These are phyloP conservation scores for Biscogniauxia mediterranea DNA, from an alignment of 2,329 filamentous ascomycete genomes.

Conservation along the genomic window DNA sequence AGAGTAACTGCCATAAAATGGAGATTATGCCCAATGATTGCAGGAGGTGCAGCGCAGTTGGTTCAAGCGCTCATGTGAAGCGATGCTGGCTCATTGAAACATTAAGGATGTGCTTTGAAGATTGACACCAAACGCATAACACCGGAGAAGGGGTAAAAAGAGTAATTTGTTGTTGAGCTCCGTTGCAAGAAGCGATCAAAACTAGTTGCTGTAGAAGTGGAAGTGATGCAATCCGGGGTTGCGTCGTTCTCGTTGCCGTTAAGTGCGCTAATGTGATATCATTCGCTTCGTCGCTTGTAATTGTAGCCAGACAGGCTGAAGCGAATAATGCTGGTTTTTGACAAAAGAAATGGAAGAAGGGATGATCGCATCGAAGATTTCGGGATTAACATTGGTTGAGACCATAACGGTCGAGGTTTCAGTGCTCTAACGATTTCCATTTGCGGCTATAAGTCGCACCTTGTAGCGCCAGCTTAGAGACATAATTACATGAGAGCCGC, in stretches of 20 bases:
- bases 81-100: constrained; percentile 32
- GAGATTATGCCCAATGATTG: constrained; percentile 5
- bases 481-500: constrained; percentile 49
- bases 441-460: constrained; percentile 8
- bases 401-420: constrained; percentile 2
- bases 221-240: constrained; percentile 17
- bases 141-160: constrained; percentile 20
- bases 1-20: background rate
- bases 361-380: constrained; percentile 29
- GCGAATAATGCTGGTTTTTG: constrained; percentile 29
- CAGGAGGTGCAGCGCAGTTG: constrained; percentile 2
- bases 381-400: constrained; percentile 13
- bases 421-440: constrained; percentile 2
- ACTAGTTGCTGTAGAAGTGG: constrained; percentile 19
- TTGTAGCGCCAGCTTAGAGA: constrained; percentile 6
- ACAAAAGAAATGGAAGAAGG: constrained; percentile 33
- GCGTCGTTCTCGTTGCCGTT: constrained; percentile 23
- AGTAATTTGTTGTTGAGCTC: constrained; percentile 23
- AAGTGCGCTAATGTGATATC: constrained; percentile 24
- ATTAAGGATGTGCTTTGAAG: constrained; percentile 26
- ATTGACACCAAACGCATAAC: constrained; percentile 31
- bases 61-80: constrained; percentile 4
- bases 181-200: constrained; percentile 17
- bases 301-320: constrained; percentile 27
- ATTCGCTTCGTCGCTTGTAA: constrained; percentile 31